Conservation (phyloP, 1,139 yeast species). For the Suhomyces ambrosiae region DNA sequence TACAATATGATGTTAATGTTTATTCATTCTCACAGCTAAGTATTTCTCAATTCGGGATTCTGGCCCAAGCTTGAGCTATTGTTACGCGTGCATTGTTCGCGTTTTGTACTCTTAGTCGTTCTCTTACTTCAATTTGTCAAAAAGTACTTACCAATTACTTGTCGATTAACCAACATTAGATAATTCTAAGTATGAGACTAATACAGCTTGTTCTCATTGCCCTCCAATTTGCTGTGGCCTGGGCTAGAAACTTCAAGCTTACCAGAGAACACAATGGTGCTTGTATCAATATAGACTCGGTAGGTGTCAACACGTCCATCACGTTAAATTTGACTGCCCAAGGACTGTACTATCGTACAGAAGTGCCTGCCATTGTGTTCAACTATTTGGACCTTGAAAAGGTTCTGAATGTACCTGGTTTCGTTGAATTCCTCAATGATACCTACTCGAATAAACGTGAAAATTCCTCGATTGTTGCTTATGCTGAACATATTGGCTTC, state of each 20-base stretch:
- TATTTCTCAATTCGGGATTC: no score
- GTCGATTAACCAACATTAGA: no score
- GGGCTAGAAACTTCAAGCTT: constrained; percentile 14
- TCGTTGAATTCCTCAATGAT: constrained; percentile 14
- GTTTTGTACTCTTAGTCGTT: background rate
- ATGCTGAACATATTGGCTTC: constrained; percentile 10
- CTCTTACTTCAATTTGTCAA: no score
- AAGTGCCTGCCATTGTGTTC: constrained; percentile 18
- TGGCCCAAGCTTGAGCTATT: no score
- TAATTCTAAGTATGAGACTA: constrained; percentile 9
- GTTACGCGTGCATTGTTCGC: background rate
- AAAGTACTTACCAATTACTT: no score
- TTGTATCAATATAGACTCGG: constrained; percentile 15
- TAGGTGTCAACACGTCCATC: constrained; percentile 12
- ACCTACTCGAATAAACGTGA: constrained; percentile 12
- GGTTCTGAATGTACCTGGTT: constrained; percentile 16
- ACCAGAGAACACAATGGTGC: constrained; percentile 17
- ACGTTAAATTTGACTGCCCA: constrained; percentile 10
- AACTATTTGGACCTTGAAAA: constrained; percentile 17
- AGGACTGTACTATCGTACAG: constrained; percentile 7
- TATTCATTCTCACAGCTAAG: no score
- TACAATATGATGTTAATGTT: no score
- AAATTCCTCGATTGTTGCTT: constrained; percentile 9
- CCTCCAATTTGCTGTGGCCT: constrained; percentile 10
- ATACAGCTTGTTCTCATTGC: constrained; percentile 5